phyloP scores from a whole-genome alignment of 2,329 filamentous ascomycete species.

The Gaeumannomyces sp. region DNA sequence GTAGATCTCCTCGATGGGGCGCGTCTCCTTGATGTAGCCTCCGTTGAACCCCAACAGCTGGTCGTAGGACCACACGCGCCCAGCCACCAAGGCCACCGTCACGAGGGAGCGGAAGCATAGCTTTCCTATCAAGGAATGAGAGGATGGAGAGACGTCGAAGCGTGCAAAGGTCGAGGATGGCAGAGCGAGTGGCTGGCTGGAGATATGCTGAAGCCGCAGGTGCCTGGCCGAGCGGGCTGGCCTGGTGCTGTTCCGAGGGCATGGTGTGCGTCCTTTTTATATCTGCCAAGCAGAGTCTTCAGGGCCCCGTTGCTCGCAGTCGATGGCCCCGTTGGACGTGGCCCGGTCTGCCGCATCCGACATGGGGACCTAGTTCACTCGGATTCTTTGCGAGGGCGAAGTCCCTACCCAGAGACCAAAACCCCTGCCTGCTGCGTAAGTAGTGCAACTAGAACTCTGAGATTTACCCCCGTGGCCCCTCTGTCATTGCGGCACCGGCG shows the following conservation, averaged over 20 bases:
- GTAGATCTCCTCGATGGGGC: constrained; percentile 43
- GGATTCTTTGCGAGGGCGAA: background rate
- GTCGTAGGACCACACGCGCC: background rate
- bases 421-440: too few relatives aligned
- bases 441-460: background rate
- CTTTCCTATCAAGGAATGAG: background rate
- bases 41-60: constrained; percentile 3
- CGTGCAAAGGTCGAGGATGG: background rate
- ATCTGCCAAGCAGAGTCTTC: background rate
- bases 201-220: background rate
- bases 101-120: constrained; percentile 3
- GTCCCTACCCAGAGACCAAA: background rate
- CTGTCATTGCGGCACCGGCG: background rate
- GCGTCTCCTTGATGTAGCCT: constrained; percentile 15
- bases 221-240: background rate
- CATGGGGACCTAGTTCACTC: background rate
- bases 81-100: background rate
- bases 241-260: too few relatives aligned
- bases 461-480: background rate
- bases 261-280: background rate
- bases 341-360: background rate
- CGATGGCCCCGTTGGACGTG: background rate
- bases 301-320: background rate
- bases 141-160: background rate
- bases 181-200: too few relatives aligned